These are phyloP conservation scores for Dendrobium huoshanense DNA, from an alignment of 106 monocot genomes.

Conservation along the genomic window DNA sequence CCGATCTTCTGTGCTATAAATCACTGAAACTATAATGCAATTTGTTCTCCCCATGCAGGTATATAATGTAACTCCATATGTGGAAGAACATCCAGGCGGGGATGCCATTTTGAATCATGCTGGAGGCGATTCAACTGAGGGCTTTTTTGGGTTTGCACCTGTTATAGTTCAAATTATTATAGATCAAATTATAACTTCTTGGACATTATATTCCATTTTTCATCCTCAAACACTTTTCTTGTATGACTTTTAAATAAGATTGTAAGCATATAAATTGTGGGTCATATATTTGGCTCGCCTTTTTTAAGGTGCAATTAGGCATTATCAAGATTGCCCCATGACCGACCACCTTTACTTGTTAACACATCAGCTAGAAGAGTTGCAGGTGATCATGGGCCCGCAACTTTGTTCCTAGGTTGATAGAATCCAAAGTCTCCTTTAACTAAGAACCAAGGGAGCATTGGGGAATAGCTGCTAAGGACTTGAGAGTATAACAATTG, in stretches of 20 bases:
- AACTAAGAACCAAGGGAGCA: background rate
- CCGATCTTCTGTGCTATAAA: background rate
- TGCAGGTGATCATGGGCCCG: background rate
- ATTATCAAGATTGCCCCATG: background rate
- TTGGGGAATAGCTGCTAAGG: background rate
- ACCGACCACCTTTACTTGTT: background rate
- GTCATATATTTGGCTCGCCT: background rate
- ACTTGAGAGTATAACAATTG: background rate
- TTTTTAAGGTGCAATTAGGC: background rate
- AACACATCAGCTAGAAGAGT: background rate
- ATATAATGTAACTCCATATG: constrained; percentile 93
- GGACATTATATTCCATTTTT: background rate
- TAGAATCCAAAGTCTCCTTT: background rate
- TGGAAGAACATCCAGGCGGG: constrained; percentile 95
- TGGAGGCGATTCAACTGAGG: constrained; percentile 89
- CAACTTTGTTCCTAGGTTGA: background rate
- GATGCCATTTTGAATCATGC: constrained; percentile 94
- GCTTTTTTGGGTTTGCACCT: constrained; percentile 76
- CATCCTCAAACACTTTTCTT: background rate
- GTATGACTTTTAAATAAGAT: background rate
- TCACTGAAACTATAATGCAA: background rate
- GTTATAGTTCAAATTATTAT: background rate
- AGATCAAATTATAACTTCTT: constrained; percentile 1
- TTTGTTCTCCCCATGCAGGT: constrained; percentile 34
- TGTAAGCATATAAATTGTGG: background rate